Base-by-base conservation (phyloP, 106 monocot genomes). In the Platanthera guangdongensis region DNA sequence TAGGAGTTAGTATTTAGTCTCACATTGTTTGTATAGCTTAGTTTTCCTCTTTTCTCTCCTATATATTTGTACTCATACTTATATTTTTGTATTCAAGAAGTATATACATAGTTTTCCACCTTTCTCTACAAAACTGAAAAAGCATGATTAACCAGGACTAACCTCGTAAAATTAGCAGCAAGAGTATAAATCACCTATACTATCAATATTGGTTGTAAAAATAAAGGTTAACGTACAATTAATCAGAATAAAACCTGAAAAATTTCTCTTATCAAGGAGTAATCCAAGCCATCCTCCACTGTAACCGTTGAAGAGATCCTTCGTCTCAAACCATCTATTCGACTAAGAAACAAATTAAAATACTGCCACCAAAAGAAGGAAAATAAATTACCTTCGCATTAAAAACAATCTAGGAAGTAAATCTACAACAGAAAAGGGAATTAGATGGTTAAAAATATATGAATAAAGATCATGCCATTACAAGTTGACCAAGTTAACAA, bases 241-340 rank as follows among this genome's bases (percentile, higher is more conserved):
- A 46, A 70, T 70, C 46, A 47, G 70, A 70, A 70, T 51, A 77
- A 77, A 55, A 91, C 99, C 92, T 90, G 85, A 80, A 99, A 94
- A 22, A 85, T 94, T 25, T 89, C 80, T 62, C 88, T 84, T 77
- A 94, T 94, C 49, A 92, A 78, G 74, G 74, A 59, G 74, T 86
- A 89, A 55, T 94, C 83, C 54, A 92, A 50, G 48, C 50, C 79
- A 75, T 84, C 80, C 15, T 87, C 83, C 72, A 82, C 82, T 69
- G 18, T 57, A 51, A 50, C 73, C 77, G 52, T 50, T 18, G 73
- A 68, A 63, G 94, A 83, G 13, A 99, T 86, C 68, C 90, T 89
- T 53, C 99, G 52, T 55, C 97, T 89, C 77, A 99, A 80, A 22
- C 94, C 85, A 90, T 99, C 92, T 74, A 94, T 78, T 72, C 99